These are phyloP conservation scores for Mycena alexandri DNA, from an alignment of 768 basidiomycete species.

Conservation along the genomic window DNA sequence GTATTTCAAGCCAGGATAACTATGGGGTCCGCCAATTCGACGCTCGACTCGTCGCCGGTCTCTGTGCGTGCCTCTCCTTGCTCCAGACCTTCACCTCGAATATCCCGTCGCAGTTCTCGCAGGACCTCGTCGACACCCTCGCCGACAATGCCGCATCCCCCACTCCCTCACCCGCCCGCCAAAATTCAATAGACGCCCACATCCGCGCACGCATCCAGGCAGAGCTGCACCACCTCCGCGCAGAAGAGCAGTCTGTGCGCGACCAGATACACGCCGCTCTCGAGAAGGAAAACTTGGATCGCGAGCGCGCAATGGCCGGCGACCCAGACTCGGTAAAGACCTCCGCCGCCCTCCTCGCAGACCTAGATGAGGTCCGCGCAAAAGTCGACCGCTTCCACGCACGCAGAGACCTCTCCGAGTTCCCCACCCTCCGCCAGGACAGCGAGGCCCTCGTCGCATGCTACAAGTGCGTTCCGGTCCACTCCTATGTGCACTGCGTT, in stretches of 20 bases:
- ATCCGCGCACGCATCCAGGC: slow-evolving; percentile 78
- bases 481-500: slow-evolving; percentile 9
- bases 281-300: slow-evolving; percentile 90
- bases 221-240: slow-evolving; percentile 74
- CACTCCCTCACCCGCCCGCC: slow-evolving; percentile 74
- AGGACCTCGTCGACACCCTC: slow-evolving; percentile 84
- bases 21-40: slow-evolving; percentile 31
- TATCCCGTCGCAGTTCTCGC: slow-evolving; percentile 77
- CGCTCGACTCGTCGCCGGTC: slow-evolving; percentile 25
- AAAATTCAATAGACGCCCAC: slow-evolving; percentile 79
- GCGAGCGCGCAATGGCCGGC: slow-evolving; percentile 70
- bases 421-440: slow-evolving; percentile 67
- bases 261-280: slow-evolving; percentile 82
- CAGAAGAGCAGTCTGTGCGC: slow-evolving; percentile 77
- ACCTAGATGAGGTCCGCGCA: slow-evolving; percentile 78
- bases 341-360: slow-evolving; percentile 74
- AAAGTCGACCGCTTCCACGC: slow-evolving; percentile 81
- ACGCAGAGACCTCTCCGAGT: slow-evolving; percentile 65
- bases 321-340: slow-evolving; percentile 61
- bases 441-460: slow-evolving; percentile 77
- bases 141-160: slow-evolving; percentile 72
- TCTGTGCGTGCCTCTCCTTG: slow-evolving; percentile 14
- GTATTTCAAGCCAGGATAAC: no score
- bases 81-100: neutral
- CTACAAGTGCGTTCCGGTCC: slow-evolving; percentile 67